phyloP scores from a whole-genome alignment of 2,329 filamentous ascomycete species.

The Pestalotiopsis sp. region DNA sequence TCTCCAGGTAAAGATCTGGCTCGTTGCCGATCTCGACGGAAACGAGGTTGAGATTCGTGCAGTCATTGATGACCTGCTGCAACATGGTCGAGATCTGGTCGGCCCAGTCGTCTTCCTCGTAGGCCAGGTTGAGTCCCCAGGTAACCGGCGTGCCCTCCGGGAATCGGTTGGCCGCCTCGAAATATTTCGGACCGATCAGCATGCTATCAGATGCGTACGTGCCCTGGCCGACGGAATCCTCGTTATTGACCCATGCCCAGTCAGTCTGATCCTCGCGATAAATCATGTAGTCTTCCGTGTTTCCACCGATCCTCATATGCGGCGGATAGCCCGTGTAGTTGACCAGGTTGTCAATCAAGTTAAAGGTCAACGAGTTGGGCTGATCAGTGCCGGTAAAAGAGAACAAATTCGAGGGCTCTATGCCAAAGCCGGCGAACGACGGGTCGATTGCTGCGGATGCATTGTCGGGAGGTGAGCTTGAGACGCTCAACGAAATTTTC shows the following conservation, averaged over 20 bases:
- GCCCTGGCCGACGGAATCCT: conserved; percentile 40
- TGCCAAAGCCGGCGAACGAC: conserved; percentile 52
- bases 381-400: conserved; percentile 47
- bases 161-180: conserved; percentile 49
- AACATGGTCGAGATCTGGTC: conserved; percentile 45
- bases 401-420: conserved; percentile 55
- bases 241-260: conserved; percentile 40
- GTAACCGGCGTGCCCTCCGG: conserved; percentile 52
- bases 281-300: conserved; percentile 53
- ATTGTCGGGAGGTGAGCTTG: conserved; percentile 14
- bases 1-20: conserved; percentile 35
- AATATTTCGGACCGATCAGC: conserved; percentile 49
- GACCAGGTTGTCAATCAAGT: conserved; percentile 49
- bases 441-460: conserved; percentile 34
- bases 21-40: conserved; percentile 35
- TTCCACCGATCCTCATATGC: conserved; percentile 52
- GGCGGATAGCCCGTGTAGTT: conserved; percentile 50
- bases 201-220: conserved; percentile 42
- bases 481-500: conserved; percentile 12
- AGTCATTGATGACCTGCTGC: conserved; percentile 22
- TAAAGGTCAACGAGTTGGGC: conserved; percentile 46
- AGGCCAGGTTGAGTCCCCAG: conserved; percentile 52
- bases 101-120: conserved; percentile 43
- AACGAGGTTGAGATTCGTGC: conserved; percentile 26
- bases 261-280: conserved; percentile 38